Conservation (phyloP, 192 early-diverging fungal genomes). For the Mortierella alpina region DNA sequence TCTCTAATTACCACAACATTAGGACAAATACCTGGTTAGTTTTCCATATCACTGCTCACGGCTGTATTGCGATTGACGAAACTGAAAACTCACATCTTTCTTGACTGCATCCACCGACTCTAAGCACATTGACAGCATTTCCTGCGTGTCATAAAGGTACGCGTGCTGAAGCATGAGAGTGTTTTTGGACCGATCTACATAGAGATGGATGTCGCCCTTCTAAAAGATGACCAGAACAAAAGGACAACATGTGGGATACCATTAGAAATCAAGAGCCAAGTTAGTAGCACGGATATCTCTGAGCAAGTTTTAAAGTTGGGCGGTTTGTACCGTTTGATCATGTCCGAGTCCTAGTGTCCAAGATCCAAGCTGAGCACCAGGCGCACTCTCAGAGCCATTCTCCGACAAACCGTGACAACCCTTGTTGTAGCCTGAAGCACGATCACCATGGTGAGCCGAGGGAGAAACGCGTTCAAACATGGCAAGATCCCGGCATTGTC, state of each 20-base stretch:
- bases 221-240: not conserved
- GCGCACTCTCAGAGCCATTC: not conserved
- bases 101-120: slow-evolving; percentile 14
- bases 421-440: no score
- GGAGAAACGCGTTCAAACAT: slow-evolving; percentile 20
- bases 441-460: not conserved
- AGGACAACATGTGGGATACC: not conserved
- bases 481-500: slow-evolving; percentile 24
- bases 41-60: no score
- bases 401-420: not conserved
- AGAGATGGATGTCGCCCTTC: slow-evolving; percentile 39
- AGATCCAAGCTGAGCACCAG: not conserved
- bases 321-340: slow-evolving; percentile 5
- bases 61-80: no score
- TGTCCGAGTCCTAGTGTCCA: slow-evolving; percentile 8
- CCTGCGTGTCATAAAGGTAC: slow-evolving; percentile 26
- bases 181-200: slow-evolving; percentile 24
- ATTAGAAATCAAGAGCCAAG: not conserved
- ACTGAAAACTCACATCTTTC: slow-evolving; percentile 26
- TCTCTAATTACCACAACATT: slow-evolving; percentile 7
- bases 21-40: no score
- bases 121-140: slow-evolving; percentile 31
- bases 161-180: slow-evolving; percentile 38
- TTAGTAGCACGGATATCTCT: not conserved
- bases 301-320: no score